These are phyloP conservation scores for Chlorella sp. DNA, from an alignment of 139 green algal genomes.

Conservation along the genomic window DNA sequence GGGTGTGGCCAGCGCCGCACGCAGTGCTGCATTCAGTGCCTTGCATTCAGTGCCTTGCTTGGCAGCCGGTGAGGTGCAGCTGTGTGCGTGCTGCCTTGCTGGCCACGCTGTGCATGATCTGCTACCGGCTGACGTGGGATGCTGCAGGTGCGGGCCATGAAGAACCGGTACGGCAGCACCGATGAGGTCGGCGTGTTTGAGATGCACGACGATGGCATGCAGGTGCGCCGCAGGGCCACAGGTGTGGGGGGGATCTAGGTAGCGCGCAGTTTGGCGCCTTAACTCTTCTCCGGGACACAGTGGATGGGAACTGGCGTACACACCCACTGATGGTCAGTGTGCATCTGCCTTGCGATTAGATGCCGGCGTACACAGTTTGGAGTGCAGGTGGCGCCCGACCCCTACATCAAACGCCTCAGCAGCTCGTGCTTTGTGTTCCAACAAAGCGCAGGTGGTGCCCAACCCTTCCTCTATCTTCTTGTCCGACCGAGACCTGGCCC, in stretches of 20 bases:
- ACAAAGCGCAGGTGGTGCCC: constrained; percentile 45
- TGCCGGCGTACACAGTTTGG: no score
- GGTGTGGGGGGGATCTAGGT: neutral
- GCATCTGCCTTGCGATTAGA: no score
- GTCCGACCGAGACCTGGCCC: constrained; percentile 37
- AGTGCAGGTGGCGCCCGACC: no score
- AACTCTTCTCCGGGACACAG: neutral
- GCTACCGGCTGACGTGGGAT: neutral
- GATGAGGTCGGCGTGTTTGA: constrained; percentile 92
- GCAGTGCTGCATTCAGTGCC: no score
- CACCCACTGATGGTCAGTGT: no score
- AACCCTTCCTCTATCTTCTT: constrained; percentile 80
- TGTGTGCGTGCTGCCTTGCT: neutral
- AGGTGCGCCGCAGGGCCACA: constrained; percentile 9
- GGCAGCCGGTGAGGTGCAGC: neutral
- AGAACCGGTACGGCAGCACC: constrained; percentile 87
- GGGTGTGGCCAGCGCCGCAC: neutral
- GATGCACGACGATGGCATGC: constrained; percentile 76
- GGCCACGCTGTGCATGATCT: neutral
- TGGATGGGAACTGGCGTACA: no score
- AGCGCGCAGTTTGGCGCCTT: neutral
- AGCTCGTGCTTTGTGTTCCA: no score
- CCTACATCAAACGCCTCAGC: no score
- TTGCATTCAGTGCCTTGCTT: no score
- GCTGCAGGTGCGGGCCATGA: constrained; percentile 67